These are phyloP conservation scores for Alectoria sarmentosa DNA, from an alignment of 495 filamentous ascomycete species.

Conservation along the genomic window DNA sequence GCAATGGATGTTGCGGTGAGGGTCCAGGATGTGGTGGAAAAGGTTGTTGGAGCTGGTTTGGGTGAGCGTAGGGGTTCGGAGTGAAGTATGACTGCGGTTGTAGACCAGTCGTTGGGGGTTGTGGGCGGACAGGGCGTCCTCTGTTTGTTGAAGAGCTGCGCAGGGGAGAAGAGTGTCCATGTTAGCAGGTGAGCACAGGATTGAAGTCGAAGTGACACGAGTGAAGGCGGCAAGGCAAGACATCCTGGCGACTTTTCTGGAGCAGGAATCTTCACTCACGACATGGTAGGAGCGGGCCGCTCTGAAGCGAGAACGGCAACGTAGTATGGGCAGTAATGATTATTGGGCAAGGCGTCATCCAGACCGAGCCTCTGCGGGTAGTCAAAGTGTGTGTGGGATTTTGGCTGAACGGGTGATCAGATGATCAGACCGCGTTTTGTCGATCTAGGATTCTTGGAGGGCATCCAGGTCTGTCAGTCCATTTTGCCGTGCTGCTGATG, in stretches of 20 bases:
- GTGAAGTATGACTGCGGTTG: slow-evolving; percentile 34
- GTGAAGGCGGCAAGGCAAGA: slow-evolving; percentile 9
- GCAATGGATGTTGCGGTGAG: slow-evolving; percentile 36
- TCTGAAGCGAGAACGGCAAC: slow-evolving; percentile 23
- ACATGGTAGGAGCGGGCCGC: slow-evolving; percentile 37
- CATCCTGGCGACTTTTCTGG: slow-evolving; percentile 2
- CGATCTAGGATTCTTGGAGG: slow-evolving; percentile 10
- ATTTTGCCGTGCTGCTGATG: slow-evolving; percentile 15
- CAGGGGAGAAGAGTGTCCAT: slow-evolving; percentile 9
- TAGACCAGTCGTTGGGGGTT: slow-evolving; percentile 14
- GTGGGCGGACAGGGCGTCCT: slow-evolving; percentile 19
- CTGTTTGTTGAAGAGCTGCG: slow-evolving; percentile 19
- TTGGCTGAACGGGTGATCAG: slow-evolving; percentile 14
- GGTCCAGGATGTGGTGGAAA: slow-evolving; percentile 37
- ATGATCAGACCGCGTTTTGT: slow-evolving; percentile 8
- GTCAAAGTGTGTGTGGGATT: slow-evolving; percentile 16
- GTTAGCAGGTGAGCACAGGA: neutral
- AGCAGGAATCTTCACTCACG: slow-evolving; percentile 37
- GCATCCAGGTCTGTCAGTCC: slow-evolving; percentile 16
- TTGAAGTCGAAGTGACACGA: slow-evolving; percentile 5
- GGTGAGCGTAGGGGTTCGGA: slow-evolving; percentile 21
- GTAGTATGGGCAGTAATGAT: slow-evolving; percentile 12
- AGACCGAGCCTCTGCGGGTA: slow-evolving; percentile 19
- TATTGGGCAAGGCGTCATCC: slow-evolving; percentile 26
- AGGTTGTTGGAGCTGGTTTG: slow-evolving; percentile 15